Evolutionary conservation across 1,284 basidiomycete genomes (phyloP), one percentile per base, ranked within the genome.

Genomic region (Wallemia ichthyophaga): DNA sequence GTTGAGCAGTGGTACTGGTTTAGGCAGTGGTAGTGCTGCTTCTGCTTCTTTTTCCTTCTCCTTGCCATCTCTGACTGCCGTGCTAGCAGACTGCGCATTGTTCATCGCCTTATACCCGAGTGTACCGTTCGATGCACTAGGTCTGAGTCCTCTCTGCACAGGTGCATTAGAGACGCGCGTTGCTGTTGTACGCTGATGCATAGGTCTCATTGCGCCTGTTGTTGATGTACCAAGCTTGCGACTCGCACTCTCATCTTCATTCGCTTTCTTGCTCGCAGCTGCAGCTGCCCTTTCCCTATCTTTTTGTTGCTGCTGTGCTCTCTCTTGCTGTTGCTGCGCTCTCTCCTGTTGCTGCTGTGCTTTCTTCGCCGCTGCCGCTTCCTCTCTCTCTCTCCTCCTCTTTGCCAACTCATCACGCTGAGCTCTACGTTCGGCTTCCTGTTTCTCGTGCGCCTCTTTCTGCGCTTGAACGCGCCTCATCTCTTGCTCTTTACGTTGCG

Each of bases 331-430:
- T 48, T 48, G 37, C 5, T 11, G 13, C 7, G n/a, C 13, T 15
- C 37, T 11, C 37, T 48, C 37, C n/a, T 48, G 37, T 19, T 48
- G 37, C 11, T 13, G 13, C n/a, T 48, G 37, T 21, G n/a, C 37
- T 21, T 48, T 48, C 37, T 48, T 48, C 9, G 37, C 37, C 3
- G 37, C 37, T 5, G 37, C 37, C n/a, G 37, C 37, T 21, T 48
- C 37, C n/a, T 48, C 37, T 48, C 37, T 48, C n/a, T 48, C 37
- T 48, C 37, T 48, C n/a, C 37, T 48, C n/a, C 37, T 48, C 37
- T 48, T 48, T 5, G 37, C 37, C 3, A 48, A 19, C n/a, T 48
- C 37, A 21, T 48, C 37, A 5, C 37, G 11, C n/a, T 48, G 37
- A 5, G 37, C 37, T 15, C 37, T 11, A 5, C 37, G 11, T 19